Percentiles rank a stretch among this genome's conserved stretches.
Evolutionary conservation across 2,329 filamentous ascomycete species (phyloP).

Genomic region (Sporothrix euskadiensis): DNA sequence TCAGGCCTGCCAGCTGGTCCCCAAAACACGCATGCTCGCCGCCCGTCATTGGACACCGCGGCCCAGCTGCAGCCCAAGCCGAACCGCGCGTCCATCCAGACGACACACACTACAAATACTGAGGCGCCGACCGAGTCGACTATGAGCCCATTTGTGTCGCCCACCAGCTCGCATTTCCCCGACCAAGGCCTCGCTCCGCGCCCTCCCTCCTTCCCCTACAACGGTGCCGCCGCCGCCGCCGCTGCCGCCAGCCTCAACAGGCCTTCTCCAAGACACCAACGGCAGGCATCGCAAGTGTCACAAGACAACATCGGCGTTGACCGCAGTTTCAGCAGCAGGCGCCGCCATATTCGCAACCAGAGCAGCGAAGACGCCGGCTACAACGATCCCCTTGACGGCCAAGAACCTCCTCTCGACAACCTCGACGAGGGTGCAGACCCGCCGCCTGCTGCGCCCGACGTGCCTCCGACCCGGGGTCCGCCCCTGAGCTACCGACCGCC

Average conservation of each 20-base stretch:
- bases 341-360: constrained; percentile 47
- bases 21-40: constrained; percentile 34
- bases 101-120: constrained; percentile 53
- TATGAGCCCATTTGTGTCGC: constrained; percentile 59
- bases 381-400: constrained; percentile 34
- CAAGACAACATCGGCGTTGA: constrained; percentile 31
- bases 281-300: constrained; percentile 12
- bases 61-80: constrained; percentile 47
- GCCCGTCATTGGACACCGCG: constrained; percentile 40
- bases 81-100: constrained; percentile 58
- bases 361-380: constrained; percentile 34
- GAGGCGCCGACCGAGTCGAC: constrained; percentile 60
- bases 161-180: constrained; percentile 53
- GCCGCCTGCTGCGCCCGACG: constrained; percentile 60
- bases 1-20: constrained; percentile 4
- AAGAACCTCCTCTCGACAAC: background rate
- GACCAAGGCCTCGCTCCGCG: constrained; percentile 58
- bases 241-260: constrained; percentile 34
- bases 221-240: constrained; percentile 33
- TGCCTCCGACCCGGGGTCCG: constrained; percentile 52
- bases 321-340: constrained; percentile 33
- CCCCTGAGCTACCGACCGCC: constrained; percentile 59
- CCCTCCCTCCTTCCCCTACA: constrained; percentile 58
- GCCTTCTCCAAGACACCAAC: constrained; percentile 45
- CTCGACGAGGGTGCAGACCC: constrained; percentile 34